A percentile compares a stretch with the other conserved stretches of the same genome.
These are phyloP conservation scores for Hemileccinum impolitum DNA, from an alignment of 768 basidiomycete species.

Conservation along the genomic window DNA sequence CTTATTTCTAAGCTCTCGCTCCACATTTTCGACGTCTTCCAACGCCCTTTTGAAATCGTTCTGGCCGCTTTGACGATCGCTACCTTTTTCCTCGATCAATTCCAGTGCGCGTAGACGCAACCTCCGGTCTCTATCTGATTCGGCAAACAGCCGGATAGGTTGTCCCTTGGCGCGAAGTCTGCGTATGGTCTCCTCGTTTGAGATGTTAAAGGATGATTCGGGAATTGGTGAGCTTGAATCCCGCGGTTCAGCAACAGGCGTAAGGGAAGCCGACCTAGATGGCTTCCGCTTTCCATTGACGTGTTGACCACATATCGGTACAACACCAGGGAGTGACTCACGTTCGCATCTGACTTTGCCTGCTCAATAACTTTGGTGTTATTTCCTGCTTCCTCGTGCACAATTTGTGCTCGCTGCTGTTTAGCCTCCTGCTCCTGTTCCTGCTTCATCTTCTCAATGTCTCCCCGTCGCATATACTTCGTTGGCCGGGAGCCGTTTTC, in stretches of 20 bases:
- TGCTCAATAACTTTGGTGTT: constrained; percentile 19
- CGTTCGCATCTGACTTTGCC: constrained; percentile 37
- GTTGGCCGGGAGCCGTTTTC: constrained; percentile 48
- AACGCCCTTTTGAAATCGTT: constrained; percentile 93
- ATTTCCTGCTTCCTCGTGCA: constrained; percentile 20
- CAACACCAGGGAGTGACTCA: constrained; percentile 32
- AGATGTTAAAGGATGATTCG: constrained; percentile 71
- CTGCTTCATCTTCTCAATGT: constrained; percentile 71
- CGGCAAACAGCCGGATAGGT: constrained; percentile 92
- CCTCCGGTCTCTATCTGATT: constrained; percentile 90
- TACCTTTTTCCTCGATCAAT: constrained; percentile 87
- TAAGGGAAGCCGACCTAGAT: constrained; percentile 40
- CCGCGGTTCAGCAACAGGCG: constrained; percentile 31
- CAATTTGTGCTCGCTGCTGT: constrained; percentile 34
- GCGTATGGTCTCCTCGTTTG: constrained; percentile 88
- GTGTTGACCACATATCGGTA: constrained; percentile 32
- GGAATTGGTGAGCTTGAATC: constrained; percentile 40
- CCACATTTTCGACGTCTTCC: constrained; percentile 82
- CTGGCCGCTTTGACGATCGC: constrained; percentile 76
- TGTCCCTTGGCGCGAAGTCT: constrained; percentile 89
- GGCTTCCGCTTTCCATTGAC: constrained; percentile 47
- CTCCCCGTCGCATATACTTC: constrained; percentile 90
- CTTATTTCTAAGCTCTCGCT: constrained; percentile 60
- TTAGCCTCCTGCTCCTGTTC: constrained; percentile 38
- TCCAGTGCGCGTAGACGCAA: constrained; percentile 89